These are phyloP conservation scores for Crithidia brevicula DNA, from an alignment of 208 protist species.

Conservation along the genomic window DNA sequence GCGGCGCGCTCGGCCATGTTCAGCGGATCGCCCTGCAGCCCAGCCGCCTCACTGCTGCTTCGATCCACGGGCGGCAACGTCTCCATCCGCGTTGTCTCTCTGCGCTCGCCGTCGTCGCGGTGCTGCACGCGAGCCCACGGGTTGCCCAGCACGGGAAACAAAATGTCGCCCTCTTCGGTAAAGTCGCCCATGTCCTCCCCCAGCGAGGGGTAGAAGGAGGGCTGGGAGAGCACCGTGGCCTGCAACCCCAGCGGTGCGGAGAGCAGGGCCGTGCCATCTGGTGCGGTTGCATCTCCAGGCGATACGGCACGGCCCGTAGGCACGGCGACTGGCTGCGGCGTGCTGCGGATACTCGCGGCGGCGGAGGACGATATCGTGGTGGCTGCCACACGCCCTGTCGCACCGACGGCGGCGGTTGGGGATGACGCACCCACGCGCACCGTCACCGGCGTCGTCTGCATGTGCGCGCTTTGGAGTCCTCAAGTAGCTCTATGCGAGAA, in stretches of 20 bases:
- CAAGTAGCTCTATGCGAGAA: too few species aligned
- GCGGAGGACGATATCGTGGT: not conserved
- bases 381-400: conserved; percentile 3
- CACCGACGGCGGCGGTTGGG: not conserved
- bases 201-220: conserved; percentile 38
- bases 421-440: conserved; percentile 1
- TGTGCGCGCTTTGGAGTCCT: too few species aligned
- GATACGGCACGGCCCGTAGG: not conserved
- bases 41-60: too few species aligned
- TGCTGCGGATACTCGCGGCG: not conserved
- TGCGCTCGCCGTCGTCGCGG: too few species aligned
- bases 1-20: too few species aligned
- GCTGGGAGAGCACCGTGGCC: conserved; percentile 57
- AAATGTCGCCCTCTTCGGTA: conserved; percentile 75
- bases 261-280: conserved; percentile 43
- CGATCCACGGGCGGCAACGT: too few species aligned
- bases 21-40: too few species aligned
- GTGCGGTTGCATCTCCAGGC: conserved; percentile 10
- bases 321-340: not conserved
- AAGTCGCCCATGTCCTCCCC: conserved; percentile 38
- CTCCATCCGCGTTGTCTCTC: too few species aligned
- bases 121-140: conserved; percentile 20
- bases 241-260: conserved; percentile 56
- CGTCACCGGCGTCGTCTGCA: not conserved
- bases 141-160: conserved; percentile 57